A percentile compares a stretch with the other conserved stretches of the same genome.
Evolutionary conservation across 2,329 filamentous ascomycete genomes (phyloP).

Genomic region (Lachnellula occidentalis): DNA sequence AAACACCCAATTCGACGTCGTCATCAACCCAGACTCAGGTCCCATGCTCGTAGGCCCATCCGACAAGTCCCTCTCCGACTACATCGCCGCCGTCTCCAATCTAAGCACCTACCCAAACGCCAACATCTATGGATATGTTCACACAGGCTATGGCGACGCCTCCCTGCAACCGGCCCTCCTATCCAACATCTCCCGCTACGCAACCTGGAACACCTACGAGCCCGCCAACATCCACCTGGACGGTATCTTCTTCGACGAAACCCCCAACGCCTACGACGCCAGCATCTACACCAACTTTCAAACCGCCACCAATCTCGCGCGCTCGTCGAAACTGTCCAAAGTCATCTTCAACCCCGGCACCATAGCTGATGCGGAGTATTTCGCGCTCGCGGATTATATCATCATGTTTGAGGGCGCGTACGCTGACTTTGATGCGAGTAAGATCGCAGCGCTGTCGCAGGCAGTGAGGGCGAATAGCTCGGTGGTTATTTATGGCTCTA

Average conservation of each 20-base stretch:
- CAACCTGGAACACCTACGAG: background rate
- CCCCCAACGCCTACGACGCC: background rate
- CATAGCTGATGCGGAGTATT: background rate
- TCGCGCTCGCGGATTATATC: background rate
- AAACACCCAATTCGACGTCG: no score
- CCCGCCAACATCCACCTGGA: background rate
- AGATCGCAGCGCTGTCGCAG: background rate
- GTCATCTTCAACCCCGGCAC: background rate
- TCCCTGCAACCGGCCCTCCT: background rate
- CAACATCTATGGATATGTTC: background rate
- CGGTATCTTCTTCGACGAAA: background rate
- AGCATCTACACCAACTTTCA: background rate
- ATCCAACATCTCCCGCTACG: background rate
- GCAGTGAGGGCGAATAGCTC: background rate
- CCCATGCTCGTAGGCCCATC: no score
- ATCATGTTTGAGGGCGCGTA: background rate
- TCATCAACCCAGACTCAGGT: no score
- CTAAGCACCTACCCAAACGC: background rate
- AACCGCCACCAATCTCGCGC: background rate
- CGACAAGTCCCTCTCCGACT: no score
- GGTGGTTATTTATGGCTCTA: background rate
- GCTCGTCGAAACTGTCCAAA: background rate
- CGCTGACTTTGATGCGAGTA: background rate
- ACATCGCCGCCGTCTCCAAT: no score
- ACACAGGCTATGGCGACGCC: background rate